Base-by-base conservation (phyloP, 2,329 filamentous ascomycete genomes). In the Colletotrichum sp. region DNA sequence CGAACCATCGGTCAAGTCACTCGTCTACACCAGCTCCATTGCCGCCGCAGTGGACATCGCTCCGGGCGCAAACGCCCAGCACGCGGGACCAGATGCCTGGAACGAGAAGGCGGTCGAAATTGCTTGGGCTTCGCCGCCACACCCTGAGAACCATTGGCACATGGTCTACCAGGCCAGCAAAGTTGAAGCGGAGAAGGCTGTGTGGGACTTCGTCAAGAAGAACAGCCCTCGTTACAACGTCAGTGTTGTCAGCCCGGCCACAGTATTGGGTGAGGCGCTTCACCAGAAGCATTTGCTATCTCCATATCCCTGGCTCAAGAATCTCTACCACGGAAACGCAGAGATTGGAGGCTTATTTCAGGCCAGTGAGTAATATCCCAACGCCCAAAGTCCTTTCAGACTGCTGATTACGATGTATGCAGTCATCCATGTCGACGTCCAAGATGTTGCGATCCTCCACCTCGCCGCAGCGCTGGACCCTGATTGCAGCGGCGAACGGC, bases 91-190 rank as follows among this genome's bases (percentile, higher is more conserved):
- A 8, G 7, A 6, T 1, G n/a, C 30, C 59, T 30, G 59, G 16
- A 62, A 32, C 3, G 18, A 32, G 8, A 13, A 62, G 18, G 59
- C 28, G 3, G 9, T 62, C 26, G 28, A 62, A 0, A 15, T 62
- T 12, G 26, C 59, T 3, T 34, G 59, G 30, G n/a, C 10, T 13
- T 1, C 28, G 30, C 30, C 26, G 30, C n/a, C 28, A 10, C 26
- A 34, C 15, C 26, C 6, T 1, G 28, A 44, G 64, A 55, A 30
- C 16, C 30, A 18, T 28, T 32, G 39, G 64, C 24, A 52, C 44
- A 32, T 55, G 64, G 26, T 55, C 18, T 67, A 67, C 26, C 39
- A 52, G 39, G 39, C 39, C 5, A 67, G 64, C 8, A 67, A 67
- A 44, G 64, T 67, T 2, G 44, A 32, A 1, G 64, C 64, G 16